Conservation (phyloP, 306 rosid species). For the Lathyrus aphaca region DNA sequence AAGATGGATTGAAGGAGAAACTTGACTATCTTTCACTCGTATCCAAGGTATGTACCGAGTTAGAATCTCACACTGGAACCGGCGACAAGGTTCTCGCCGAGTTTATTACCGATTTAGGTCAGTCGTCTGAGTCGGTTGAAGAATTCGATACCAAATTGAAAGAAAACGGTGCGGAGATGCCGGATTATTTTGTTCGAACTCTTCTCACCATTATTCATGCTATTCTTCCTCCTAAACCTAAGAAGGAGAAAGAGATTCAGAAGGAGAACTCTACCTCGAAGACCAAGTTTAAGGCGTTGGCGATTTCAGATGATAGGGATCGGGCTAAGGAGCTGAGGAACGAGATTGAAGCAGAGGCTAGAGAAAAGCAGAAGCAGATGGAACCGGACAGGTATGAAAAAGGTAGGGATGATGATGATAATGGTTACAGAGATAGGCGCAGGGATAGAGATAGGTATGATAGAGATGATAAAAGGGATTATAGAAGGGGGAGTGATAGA, state of each 20-base stretch:
- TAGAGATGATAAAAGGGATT: slow-evolving; percentile 38
- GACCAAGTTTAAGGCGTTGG: slow-evolving; percentile 60
- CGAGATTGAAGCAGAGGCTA: slow-evolving; percentile 66
- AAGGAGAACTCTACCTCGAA: slow-evolving; percentile 8
- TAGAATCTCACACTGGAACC: slow-evolving; percentile 73
- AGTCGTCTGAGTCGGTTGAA: slow-evolving; percentile 54
- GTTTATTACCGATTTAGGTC: slow-evolving; percentile 73
- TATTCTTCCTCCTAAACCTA: slow-evolving; percentile 68
- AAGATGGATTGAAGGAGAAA: slow-evolving; percentile 66
- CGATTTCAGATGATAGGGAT: slow-evolving; percentile 60
- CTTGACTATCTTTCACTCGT: slow-evolving; percentile 77
- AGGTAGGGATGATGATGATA: slow-evolving; percentile 27
- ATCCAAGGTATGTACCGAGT: slow-evolving; percentile 76
- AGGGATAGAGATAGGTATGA: slow-evolving; percentile 40
- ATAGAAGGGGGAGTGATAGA: slow-evolving; percentile 23
- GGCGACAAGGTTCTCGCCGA: slow-evolving; percentile 78
- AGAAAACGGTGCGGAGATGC: slow-evolving; percentile 75
- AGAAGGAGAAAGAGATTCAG: slow-evolving; percentile 49
- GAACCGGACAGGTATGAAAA: slow-evolving; percentile 5
- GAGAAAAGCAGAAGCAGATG: slow-evolving; percentile 26
- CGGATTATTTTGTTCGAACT: slow-evolving; percentile 67
- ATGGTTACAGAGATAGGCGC: slow-evolving; percentile 40
- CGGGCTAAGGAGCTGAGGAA: slow-evolving; percentile 64
- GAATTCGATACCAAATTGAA: slow-evolving; percentile 67
- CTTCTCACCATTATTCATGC: slow-evolving; percentile 69